Percentiles rank a stretch among this genome's conserved stretches.
These are phyloP conservation scores for Chernovozyma sophiae-reginae DNA, from an alignment of 1,139 yeast species.

Conservation along the genomic window DNA sequence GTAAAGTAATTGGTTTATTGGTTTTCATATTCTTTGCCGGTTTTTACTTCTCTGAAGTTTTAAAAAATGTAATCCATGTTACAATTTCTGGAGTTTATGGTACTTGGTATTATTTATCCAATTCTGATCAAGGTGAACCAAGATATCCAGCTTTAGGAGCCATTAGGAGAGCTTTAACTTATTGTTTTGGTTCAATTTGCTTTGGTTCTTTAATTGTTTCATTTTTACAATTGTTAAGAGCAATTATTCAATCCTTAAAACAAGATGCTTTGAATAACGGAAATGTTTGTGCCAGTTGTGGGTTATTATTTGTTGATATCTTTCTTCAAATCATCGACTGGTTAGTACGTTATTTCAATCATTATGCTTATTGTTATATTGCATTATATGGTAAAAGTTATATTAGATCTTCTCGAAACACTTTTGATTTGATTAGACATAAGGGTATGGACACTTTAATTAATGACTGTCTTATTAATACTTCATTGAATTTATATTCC, in stretches of 20 bases:
- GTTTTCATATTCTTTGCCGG: constrained; percentile 83
- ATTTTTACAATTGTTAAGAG: constrained; percentile 60
- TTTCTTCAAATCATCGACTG: constrained; percentile 67
- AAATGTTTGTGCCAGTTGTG: constrained; percentile 50
- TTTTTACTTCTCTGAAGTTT: constrained; percentile 78
- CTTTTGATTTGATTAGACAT: constrained; percentile 71
- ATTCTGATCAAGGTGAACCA: constrained; percentile 79
- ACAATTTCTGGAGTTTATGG: constrained; percentile 86
- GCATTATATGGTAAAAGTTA: constrained; percentile 85
- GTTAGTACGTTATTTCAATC: constrained; percentile 82
- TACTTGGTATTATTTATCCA: constrained; percentile 82
- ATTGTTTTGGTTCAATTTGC: constrained; percentile 86
- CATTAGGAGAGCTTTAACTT: constrained; percentile 76
- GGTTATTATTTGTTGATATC: constrained; percentile 55
- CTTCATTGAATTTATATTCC: constrained; percentile 70
- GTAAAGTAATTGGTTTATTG: constrained; percentile 61
- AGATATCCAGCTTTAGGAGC: constrained; percentile 78
- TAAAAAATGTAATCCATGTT: constrained; percentile 79
- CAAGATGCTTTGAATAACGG: constrained; percentile 55
- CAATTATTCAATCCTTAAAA: constrained; percentile 43
- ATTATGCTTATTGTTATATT: constrained; percentile 83
- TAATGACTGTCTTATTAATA: constrained; percentile 78
- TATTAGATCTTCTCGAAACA: constrained; percentile 70
- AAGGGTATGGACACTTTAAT: constrained; percentile 86
- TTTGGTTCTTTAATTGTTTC: constrained; percentile 85